Conservation (phyloP, 768 basidiomycete genomes). For the Tremella mesenterica region DNA sequence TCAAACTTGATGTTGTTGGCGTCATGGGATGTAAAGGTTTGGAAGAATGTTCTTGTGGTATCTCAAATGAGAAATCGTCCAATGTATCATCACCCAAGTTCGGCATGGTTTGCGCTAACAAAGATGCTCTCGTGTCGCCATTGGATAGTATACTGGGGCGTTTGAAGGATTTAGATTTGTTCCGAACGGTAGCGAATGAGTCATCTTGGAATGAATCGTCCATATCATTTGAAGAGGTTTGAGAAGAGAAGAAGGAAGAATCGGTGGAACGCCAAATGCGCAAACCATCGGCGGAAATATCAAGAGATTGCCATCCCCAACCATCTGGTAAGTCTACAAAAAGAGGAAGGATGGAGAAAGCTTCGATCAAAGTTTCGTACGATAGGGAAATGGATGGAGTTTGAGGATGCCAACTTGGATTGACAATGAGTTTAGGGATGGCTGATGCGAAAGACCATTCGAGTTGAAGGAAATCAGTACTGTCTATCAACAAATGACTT, state of each 20-base stretch:
- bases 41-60: neutral
- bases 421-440: slow-evolving; percentile 6
- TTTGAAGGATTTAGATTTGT: neutral
- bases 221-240: neutral
- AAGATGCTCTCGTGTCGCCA: no score
- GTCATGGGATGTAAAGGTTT: neutral
- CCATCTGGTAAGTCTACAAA: slow-evolving; percentile 20
- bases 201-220: slow-evolving; percentile 17
- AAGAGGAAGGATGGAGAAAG: neutral
- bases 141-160: neutral
- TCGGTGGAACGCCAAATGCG: slow-evolving; percentile 17
- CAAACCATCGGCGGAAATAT: slow-evolving; percentile 14
- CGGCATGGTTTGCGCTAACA: slow-evolving; percentile 7
- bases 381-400: slow-evolving; percentile 13
- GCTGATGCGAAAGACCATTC: slow-evolving; percentile 28
- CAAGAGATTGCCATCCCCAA: slow-evolving; percentile 25
- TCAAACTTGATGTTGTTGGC: neutral
- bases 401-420: slow-evolving; percentile 10
- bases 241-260: neutral
- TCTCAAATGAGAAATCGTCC: slow-evolving; percentile 35
- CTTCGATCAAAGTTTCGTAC: slow-evolving; percentile 7
- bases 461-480: slow-evolving; percentile 24
- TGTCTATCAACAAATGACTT: no score
- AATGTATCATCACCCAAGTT: slow-evolving; percentile 1
- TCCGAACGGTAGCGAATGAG: slow-evolving; percentile 23